Percentiles rank a stretch among this genome's conserved stretches.
phyloP scores from a whole-genome alignment of 306 rosid genomes.

The Quercus wislizeni region DNA sequence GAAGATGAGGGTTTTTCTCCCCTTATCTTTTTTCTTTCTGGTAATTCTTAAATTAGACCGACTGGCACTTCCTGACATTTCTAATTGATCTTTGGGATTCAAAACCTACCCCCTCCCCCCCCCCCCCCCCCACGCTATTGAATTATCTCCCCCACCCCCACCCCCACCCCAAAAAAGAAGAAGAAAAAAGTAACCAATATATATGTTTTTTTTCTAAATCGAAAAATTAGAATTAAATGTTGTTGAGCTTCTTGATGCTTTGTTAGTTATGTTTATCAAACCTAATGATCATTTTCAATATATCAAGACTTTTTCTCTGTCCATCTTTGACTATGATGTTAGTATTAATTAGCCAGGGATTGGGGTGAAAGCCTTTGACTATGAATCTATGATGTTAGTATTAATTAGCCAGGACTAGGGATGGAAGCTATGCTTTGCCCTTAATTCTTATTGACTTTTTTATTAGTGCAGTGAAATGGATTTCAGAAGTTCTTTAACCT shows the following conservation, averaged over 20 bases:
- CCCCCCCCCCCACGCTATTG: no score
- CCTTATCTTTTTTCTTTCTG: not conserved
- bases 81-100: no score
- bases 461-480: not conserved
- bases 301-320: not conserved
- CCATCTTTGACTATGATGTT: not conserved
- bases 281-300: not conserved
- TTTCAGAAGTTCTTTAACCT: not conserved
- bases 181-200: not conserved
- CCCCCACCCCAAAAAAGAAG: no score
- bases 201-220: not conserved
- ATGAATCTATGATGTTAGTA: no score
- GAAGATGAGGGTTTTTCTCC: not conserved
- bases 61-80: no score
- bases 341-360: not conserved
- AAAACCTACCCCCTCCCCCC: no score
- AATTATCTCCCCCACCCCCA: no score
- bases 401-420: no score
- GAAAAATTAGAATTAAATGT: not conserved
- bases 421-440: not conserved
- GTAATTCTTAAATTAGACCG: slow-evolving; percentile 3
- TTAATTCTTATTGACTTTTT: not conserved
- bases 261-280: not conserved
- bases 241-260: not conserved
- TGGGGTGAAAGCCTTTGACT: no score